phyloP scores from a whole-genome alignment of 2,329 filamentous ascomycete species.

The Corniculantispora saksenae region DNA sequence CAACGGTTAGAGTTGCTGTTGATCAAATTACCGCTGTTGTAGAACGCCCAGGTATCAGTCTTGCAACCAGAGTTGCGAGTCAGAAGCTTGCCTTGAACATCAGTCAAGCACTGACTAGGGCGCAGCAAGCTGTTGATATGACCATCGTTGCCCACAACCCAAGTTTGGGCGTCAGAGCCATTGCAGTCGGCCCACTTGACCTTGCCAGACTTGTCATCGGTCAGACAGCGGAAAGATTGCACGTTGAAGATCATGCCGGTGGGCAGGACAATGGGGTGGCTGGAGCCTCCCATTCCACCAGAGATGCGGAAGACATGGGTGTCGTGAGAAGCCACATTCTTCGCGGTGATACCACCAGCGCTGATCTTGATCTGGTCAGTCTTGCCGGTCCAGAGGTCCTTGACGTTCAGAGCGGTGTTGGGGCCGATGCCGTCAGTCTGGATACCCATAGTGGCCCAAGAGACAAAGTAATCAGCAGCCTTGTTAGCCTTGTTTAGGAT shows the following conservation, averaged over 20 bases:
- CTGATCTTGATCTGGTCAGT: slow-evolving; percentile 25
- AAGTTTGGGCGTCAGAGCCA: slow-evolving; percentile 43
- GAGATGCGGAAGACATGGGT: slow-evolving; percentile 46
- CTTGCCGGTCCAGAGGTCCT: slow-evolving; percentile 46
- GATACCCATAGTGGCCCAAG: slow-evolving; percentile 39
- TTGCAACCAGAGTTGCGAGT: slow-evolving; percentile 23
- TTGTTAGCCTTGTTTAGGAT: slow-evolving; percentile 44
- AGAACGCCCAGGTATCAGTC: slow-evolving; percentile 44
- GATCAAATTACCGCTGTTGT: slow-evolving; percentile 44
- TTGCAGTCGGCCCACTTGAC: slow-evolving; percentile 39
- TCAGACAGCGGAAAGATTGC: slow-evolving; percentile 44
- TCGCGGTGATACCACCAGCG: slow-evolving; percentile 27
- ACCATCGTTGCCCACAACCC: slow-evolving; percentile 37
- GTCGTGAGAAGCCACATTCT: slow-evolving; percentile 38
- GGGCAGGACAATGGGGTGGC: slow-evolving; percentile 33
- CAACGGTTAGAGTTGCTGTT: slow-evolving; percentile 36
- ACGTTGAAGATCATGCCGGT: slow-evolving; percentile 54
- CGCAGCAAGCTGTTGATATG: slow-evolving; percentile 40
- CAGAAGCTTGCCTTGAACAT: slow-evolving; percentile 22
- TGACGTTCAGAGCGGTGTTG: slow-evolving; percentile 32
- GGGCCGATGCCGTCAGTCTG: slow-evolving; percentile 28
- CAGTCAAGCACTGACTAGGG: slow-evolving; percentile 34
- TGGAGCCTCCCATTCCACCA: slow-evolving; percentile 26
- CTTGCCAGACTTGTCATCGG: slow-evolving; percentile 29
- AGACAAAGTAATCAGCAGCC: slow-evolving; percentile 32